Evolutionary conservation across 2,329 filamentous ascomycete genomes (phyloP).

Genomic region (Hymenoscyphus repandus): DNA sequence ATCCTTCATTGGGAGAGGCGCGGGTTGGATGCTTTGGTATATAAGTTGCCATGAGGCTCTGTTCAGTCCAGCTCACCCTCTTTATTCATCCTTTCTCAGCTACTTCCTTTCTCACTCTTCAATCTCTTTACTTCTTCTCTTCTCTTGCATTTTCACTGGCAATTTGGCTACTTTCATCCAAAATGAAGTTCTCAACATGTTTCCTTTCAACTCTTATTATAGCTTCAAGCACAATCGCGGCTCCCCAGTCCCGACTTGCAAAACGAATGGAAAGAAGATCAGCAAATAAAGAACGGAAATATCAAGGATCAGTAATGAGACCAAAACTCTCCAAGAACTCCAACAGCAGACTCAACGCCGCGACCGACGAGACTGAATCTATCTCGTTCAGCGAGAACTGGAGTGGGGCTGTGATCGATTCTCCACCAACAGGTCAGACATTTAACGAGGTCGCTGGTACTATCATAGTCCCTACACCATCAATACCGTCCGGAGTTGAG

Average conservation of each 20-base stretch:
- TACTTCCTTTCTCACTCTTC: background rate
- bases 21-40: too few relatives aligned
- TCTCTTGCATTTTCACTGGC: background rate
- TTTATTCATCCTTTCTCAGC: background rate
- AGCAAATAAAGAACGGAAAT: background rate
- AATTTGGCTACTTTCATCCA: background rate
- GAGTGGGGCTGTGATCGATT: constrained; percentile 34
- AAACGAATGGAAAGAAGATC: background rate
- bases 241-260: background rate
- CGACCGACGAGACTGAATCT: background rate
- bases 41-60: too few relatives aligned
- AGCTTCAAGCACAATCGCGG: background rate
- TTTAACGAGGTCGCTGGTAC: constrained; percentile 34
- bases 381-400: constrained; percentile 30
- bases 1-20: too few relatives aligned
- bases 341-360: background rate
- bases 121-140: background rate
- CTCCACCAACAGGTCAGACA: constrained; percentile 21
- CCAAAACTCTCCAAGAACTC: background rate
- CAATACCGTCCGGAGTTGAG: background rate
- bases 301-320: background rate
- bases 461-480: constrained; percentile 33
- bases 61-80: background rate
- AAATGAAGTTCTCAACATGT: constrained; percentile 1
- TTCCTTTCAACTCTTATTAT: background rate